Evolutionary conservation across 768 basidiomycete genomes (phyloP).

Genomic region (Kwoniella mangroviensis): DNA sequence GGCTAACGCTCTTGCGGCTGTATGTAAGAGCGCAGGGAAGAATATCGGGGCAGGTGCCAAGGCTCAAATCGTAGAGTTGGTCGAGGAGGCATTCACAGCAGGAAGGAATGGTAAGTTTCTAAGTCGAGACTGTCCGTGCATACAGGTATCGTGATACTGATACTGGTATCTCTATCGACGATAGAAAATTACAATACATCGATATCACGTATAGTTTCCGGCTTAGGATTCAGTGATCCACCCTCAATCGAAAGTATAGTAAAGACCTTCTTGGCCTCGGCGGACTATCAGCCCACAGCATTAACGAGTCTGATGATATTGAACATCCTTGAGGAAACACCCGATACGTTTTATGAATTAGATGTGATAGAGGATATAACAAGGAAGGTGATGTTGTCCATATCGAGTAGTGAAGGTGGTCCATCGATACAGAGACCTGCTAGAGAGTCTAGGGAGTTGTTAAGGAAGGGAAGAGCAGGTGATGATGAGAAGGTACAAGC

Average conservation of each 20-base stretch:
- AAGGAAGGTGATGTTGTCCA: conserved; percentile 73
- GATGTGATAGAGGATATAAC: conserved; percentile 68
- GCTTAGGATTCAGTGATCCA: conserved; percentile 66
- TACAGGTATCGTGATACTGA: no score
- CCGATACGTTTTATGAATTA: conserved; percentile 71
- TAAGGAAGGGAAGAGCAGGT: conserved; percentile 52
- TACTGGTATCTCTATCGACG: no score
- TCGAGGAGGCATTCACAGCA: conserved; percentile 70
- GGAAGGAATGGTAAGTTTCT: conserved; percentile 39
- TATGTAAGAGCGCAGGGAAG: conserved; percentile 70
- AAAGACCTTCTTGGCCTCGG: conserved; percentile 69
- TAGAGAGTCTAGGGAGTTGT: conserved; percentile 68
- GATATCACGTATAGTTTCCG: conserved; percentile 67
- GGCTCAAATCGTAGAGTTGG: conserved; percentile 74
- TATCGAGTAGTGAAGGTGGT: conserved; percentile 65
- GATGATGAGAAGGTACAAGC: conserved; percentile 57
- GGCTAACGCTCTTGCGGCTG: conserved; percentile 74
- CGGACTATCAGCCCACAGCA: conserved; percentile 68
- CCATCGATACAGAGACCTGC: conserved; percentile 77
- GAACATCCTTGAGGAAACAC: conserved; percentile 56
- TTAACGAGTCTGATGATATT: conserved; percentile 54
- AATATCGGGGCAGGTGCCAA: conserved; percentile 78
- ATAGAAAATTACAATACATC: conserved; percentile 74
- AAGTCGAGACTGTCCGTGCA: no score
- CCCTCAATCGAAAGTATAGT: conserved; percentile 71